Evolutionary conservation across 257 asterid genomes (phyloP), one percentile per base, ranked within the genome.

Genomic region (Solanum lycopersicoides): DNA sequence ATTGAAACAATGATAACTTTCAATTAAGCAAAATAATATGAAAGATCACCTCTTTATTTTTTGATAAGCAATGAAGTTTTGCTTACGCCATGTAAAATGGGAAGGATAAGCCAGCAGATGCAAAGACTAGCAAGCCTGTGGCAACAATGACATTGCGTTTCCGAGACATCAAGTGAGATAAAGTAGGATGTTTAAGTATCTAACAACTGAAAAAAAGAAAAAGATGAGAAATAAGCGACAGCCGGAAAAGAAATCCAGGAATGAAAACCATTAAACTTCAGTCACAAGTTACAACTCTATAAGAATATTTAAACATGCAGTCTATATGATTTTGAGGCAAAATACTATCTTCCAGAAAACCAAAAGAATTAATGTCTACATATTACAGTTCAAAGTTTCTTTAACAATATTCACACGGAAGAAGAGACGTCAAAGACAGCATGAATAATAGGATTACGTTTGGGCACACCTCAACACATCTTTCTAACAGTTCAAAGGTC

Each of bases 41-140:
- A 87, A 13, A 72, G 32, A 6, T 14, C 3, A 68, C 7, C 18
- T 34, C 39, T 4, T 16, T 16, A 53, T 42, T 2, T 47, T 32
- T 66, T 30, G 41, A 66, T 30, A 1, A 34, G 32, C 56, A 76
- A 87, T 53, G 12, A 83, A 75, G 86, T 86, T 85, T 79, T 88
- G 89, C 98, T 89, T 91, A 96, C 98, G 94, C 99, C 99, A 97
- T 95, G 95, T 94, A 95, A 92, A 97, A 97, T 12, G 99, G 99
- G 82, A 95, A 97, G 53, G 99, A 93, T 88, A 97, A 89, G 73
- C 99, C 99, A 20, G 93, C 98, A 84, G 96, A 89, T 16, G 95
- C 99, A 89, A 97, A 97, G 86, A 93, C 96, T 80, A 92, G 47
- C 89, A 97, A 91, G 91, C 98, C 98, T 42, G 93, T 86, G 37